Evolutionary conservation across 495 filamentous ascomycete genomes (phyloP).

Genomic region (Letharia lupina): DNA sequence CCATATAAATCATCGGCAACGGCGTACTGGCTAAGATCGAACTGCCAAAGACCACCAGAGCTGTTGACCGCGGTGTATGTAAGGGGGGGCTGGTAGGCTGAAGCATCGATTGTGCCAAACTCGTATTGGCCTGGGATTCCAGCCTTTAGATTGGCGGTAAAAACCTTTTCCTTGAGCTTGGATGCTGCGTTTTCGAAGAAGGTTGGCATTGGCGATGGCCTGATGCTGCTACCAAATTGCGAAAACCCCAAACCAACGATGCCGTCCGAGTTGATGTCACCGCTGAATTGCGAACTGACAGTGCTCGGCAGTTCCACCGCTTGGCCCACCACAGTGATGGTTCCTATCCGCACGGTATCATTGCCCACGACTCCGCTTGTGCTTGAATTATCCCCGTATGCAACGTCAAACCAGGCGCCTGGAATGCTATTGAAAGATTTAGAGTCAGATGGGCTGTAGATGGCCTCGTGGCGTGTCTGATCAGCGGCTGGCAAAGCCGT

Average conservation of each 20-base stretch:
- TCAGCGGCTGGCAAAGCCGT: conserved; percentile 42
- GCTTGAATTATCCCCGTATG: conserved; percentile 67
- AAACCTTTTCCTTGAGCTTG: conserved; percentile 56
- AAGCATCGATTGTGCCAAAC: conserved; percentile 62
- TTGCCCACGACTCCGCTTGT: conserved; percentile 59
- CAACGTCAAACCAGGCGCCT: conserved; percentile 52
- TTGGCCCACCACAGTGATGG: conserved; percentile 56
- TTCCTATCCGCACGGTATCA: conserved; percentile 68
- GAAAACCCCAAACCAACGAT: conserved; percentile 67
- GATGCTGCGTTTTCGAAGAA: conserved; percentile 72
- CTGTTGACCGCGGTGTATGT: conserved; percentile 56
- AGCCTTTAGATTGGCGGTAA: conserved; percentile 61
- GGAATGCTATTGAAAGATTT: conserved; percentile 41
- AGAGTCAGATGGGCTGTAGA: conserved; percentile 57
- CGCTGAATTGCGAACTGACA: conserved; percentile 56
- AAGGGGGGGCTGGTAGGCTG: conserved; percentile 56
- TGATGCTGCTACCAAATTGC: conserved; percentile 60
- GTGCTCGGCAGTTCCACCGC: conserved; percentile 60
- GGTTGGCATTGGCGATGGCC: conserved; percentile 37
- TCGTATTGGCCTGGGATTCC: conserved; percentile 60
- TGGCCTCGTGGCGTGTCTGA: conserved; percentile 41
- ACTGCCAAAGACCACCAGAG: conserved; percentile 67
- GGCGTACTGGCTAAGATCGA: conserved; percentile 50
- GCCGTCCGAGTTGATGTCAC: conserved; percentile 59
- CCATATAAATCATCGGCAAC: not conserved